phyloP scores from a whole-genome alignment of 1,284 basidiomycete genomes.

The Ustilago lituana region DNA sequence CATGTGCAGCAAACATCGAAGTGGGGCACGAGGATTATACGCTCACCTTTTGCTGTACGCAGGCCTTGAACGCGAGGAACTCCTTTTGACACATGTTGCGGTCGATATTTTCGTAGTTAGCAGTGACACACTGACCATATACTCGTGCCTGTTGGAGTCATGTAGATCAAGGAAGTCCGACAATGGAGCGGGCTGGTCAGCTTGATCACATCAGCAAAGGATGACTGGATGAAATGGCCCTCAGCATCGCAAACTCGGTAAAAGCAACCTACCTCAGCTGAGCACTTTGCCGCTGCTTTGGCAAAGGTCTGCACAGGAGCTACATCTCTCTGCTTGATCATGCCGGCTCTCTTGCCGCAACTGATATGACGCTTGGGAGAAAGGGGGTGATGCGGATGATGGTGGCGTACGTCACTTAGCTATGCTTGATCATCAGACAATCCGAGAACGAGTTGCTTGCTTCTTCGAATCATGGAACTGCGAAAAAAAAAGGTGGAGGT shows the following conservation, averaged over 20 bases:
- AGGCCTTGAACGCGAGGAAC: conserved; percentile 79
- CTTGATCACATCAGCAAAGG: background rate
- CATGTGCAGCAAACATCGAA: background rate
- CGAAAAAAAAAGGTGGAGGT: conserved; percentile 1
- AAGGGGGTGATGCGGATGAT: background rate
- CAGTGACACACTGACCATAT: conserved; percentile 82
- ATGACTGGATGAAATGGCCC: background rate
- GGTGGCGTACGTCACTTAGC: conserved; percentile 1
- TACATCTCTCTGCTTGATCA: conserved; percentile 45
- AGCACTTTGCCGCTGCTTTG: conserved; percentile 45
- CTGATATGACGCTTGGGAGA: background rate
- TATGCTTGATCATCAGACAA: too few species aligned
- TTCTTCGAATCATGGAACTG: too few species aligned
- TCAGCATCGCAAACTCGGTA: background rate
- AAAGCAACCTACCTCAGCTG: conserved; percentile 26
- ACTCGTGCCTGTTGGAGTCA: conserved; percentile 72
- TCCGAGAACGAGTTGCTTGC: too few species aligned
- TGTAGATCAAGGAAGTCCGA: background rate
- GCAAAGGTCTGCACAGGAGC: conserved; percentile 51
- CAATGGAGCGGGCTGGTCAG: too few species aligned
- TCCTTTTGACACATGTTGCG: conserved; percentile 81
- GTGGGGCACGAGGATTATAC: too few species aligned
- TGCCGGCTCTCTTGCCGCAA: conserved; percentile 29
- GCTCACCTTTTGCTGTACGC: conserved; percentile 71
- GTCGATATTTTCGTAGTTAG: conserved; percentile 78